These are phyloP conservation scores for Bertia moriformis DNA, from an alignment of 2,329 filamentous ascomycete species.

Conservation along the genomic window DNA sequence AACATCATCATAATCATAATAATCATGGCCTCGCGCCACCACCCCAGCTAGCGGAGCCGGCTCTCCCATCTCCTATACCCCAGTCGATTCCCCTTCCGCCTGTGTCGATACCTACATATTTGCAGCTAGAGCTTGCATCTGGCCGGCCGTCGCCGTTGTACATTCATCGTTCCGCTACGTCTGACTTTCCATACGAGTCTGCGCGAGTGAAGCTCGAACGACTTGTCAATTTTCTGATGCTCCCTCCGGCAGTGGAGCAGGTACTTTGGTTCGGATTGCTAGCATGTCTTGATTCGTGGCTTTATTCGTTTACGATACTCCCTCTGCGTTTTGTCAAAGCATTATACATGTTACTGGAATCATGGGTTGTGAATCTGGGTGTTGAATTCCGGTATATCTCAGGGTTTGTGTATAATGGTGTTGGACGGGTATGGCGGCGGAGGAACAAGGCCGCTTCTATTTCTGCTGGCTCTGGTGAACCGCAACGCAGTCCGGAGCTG, in stretches of 20 bases:
- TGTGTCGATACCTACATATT: slow-evolving; percentile 50
- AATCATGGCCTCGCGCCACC: slow-evolving; percentile 3
- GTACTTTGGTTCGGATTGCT: slow-evolving; percentile 77
- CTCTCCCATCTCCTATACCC: slow-evolving; percentile 30
- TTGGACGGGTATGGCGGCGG: slow-evolving; percentile 60
- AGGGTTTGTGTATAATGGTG: slow-evolving; percentile 64
- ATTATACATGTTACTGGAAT: slow-evolving; percentile 58
- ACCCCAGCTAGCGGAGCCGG: slow-evolving; percentile 11
- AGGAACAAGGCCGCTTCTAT: background rate
- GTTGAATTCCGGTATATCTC: slow-evolving; percentile 61
- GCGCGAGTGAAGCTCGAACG: slow-evolving; percentile 84
- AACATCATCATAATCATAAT: too few relatives aligned
- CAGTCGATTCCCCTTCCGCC: slow-evolving; percentile 46
- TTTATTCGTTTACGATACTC: slow-evolving; percentile 91
- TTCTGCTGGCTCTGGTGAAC: too few relatives aligned
- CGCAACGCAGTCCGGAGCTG: background rate
- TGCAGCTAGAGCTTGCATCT: slow-evolving; percentile 49
- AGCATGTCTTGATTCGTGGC: slow-evolving; percentile 87
- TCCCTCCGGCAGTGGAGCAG: slow-evolving; percentile 71
- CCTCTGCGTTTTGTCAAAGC: slow-evolving; percentile 79
- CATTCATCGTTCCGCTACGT: slow-evolving; percentile 41
- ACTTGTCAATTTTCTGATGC: slow-evolving; percentile 70
- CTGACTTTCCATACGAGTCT: slow-evolving; percentile 70
- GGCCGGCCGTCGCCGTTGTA: slow-evolving; percentile 50
- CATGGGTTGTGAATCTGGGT: slow-evolving; percentile 60